Conservation (phyloP, 345 rosid genomes). For the Salix arbutifolia region DNA sequence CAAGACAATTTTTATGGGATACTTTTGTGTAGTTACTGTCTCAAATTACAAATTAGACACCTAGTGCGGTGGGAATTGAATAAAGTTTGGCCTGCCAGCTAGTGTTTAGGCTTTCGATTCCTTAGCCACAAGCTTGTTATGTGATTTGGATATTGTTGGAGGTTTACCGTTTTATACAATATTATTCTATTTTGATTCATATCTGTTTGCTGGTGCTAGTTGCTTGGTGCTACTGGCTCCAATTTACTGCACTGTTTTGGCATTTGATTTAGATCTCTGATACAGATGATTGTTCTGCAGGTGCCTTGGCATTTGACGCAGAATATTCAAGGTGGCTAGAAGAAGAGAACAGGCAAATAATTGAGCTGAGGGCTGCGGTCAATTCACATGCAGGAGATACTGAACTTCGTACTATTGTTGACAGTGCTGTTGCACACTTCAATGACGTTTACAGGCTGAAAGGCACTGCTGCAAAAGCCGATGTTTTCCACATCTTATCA, state of each 20-base stretch:
- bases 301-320: constrained; percentile 85
- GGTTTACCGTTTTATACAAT: not conserved
- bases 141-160: not conserved
- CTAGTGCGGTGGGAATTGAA: not conserved
- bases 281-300: constrained; percentile 30
- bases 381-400: constrained; percentile 83
- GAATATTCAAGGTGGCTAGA: constrained; percentile 88
- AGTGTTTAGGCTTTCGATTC: not conserved
- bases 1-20: not conserved
- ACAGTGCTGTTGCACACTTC: constrained; percentile 55
- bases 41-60: not conserved
- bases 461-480: constrained; percentile 78
- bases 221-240: not conserved
- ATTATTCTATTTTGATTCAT: not conserved
- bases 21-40: not conserved
- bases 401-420: constrained; percentile 77
- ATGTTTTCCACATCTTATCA: constrained; percentile 86
- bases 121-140: not conserved
- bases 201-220: not conserved
- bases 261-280: not conserved
- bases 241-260: not conserved
- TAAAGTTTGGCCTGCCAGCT: not conserved
- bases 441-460: constrained; percentile 79
- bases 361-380: constrained; percentile 81
- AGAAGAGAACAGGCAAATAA: constrained; percentile 66